These are phyloP conservation scores for Adansonia rubrostipa DNA, from an alignment of 441 rosid genomes.

Conservation along the genomic window DNA sequence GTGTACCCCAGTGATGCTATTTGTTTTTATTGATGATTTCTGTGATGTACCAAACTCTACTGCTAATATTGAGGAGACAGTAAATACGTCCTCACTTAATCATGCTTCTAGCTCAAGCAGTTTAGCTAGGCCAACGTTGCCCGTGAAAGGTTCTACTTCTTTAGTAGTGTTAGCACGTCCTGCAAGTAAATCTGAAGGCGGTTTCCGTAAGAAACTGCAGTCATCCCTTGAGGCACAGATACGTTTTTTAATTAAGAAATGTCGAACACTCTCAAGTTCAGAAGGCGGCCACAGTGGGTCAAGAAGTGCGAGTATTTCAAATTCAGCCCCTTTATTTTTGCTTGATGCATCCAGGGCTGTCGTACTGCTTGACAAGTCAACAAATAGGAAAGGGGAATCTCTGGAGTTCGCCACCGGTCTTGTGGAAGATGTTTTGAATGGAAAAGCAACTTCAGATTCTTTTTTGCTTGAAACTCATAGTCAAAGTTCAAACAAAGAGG, in stretches of 20 bases:
- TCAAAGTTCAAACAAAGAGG: slow-evolving; percentile 66
- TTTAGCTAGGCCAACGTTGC: slow-evolving; percentile 53
- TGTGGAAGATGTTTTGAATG: slow-evolving; percentile 78
- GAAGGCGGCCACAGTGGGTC: slow-evolving; percentile 62
- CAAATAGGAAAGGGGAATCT: slow-evolving; percentile 60
- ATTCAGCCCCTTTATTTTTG: slow-evolving; percentile 70
- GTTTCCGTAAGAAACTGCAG: slow-evolving; percentile 74
- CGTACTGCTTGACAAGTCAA: slow-evolving; percentile 58
- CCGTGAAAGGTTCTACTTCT: slow-evolving; percentile 65
- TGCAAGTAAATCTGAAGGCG: slow-evolving; percentile 68
- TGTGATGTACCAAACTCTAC: slow-evolving; percentile 42
- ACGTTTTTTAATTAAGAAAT: slow-evolving; percentile 78
- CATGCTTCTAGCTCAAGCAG: slow-evolving; percentile 49
- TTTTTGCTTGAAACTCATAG: slow-evolving; percentile 71
- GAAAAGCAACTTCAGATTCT: slow-evolving; percentile 71
- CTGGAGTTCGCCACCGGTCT: slow-evolving; percentile 67
- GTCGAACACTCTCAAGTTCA: slow-evolving; percentile 63
- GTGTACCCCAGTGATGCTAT: slow-evolving; percentile 77
- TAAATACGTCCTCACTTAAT: slow-evolving; percentile 46
- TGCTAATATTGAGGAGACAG: slow-evolving; percentile 53
- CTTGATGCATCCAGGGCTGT: slow-evolving; percentile 83
- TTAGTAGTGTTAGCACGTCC: slow-evolving; percentile 86
- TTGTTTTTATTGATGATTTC: slow-evolving; percentile 74
- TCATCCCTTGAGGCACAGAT: slow-evolving; percentile 82
- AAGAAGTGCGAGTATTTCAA: slow-evolving; percentile 61